Base-by-base conservation (phyloP, 2,329 filamentous ascomycete species). In the Neophaeococcomyces aloes region DNA sequence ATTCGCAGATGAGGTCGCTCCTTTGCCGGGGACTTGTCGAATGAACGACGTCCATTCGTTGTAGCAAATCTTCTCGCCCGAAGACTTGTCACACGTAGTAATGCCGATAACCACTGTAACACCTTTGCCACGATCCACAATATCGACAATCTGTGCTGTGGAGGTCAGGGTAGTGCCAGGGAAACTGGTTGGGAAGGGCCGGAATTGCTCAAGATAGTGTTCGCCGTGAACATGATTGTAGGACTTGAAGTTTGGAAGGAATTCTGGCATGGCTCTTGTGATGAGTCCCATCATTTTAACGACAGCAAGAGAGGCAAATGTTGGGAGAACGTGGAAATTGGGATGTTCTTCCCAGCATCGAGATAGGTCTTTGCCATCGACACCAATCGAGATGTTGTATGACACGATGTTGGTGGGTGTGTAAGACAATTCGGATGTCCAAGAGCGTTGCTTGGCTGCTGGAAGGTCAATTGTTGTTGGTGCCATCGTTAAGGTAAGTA, bases 311-410 rank as follows among this genome's bases (percentile, higher is more conserved):
- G 37, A 33, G 3, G 34, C 45, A 36, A 47, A 49, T 6, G 44
- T 47, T 11, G 47, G 47, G 2, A 47, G 36, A 21, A 45, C 44
- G 21, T 39, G 29, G 19, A 49, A 49, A 27, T 34, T 15, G 8
- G 44, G 47, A 30, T 49, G 47, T 19, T 29, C 44, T 41, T 49
- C 47, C 23, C 31, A 49, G 37, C 44, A 43, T 15, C 40, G 44
- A 13, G 38, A 25, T 8, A 49, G 21, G 27, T 49, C 34, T 10
- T 30, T 47, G 10, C 44, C 47, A 32, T 33, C 18, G 21, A 38
- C 47, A 14, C 44, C 44, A n/a, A 49, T 36, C 3, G 47, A 37
- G 18, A 49, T 33, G 36, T 56, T 48, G 40, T 49, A 49, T 11
- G 27, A 32, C 10, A 49, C 46, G 17, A 49, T 47, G 37, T 41